Evolutionary conservation across 1,284 basidiomycete species (phyloP), one percentile per base, ranked within the genome.

Genomic region (Malassezia nana): DNA sequence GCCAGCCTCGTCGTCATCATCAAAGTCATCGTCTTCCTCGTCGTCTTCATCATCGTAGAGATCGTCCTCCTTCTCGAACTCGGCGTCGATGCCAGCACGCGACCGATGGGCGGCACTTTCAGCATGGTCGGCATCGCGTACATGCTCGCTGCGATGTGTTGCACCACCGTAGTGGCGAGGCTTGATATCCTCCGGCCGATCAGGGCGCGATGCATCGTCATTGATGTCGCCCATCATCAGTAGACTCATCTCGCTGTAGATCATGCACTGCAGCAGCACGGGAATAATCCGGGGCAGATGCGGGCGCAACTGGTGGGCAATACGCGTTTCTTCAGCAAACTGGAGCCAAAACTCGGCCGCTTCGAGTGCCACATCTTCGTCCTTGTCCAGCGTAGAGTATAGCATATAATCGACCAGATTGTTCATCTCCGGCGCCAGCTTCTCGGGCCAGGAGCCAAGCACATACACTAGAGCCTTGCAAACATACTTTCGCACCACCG

Each of bases 311-410:
- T 86, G 87, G 13, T 83, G 82, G 15, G 84, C 83, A 24, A 98
- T 80, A 46, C 87, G 84, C 13, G 84, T 83, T 69, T 96, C 89
- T 75, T 99, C 94, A 15, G 94, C 90, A 71, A 99, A 98, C 1
- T 92, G 95, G 60, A 99, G 81, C 94, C 94, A 98, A 77, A 99
- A 98, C 79, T 99, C 94, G 80, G 90, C 95, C 12, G 94, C 94
- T 77, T 94, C 89, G 43, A 76, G 63, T 22, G 69, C 67, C 29
- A 72, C 69, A 40, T 74, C 71, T 43, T 72, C 67, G 75, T 96
- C 87, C 76, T 86, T 84, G 79, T 96, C 92, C 75, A 91, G 89
- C 9, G 89, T 96, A 31, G 89, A 95, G 78, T 91, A 98, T 33
- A 96, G 81, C 87, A 99, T 98, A 77, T 95, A 99, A 74, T 95